These are phyloP conservation scores for Alternaria gaisen DNA, from an alignment of 2,329 filamentous ascomycete species.

Conservation along the genomic window DNA sequence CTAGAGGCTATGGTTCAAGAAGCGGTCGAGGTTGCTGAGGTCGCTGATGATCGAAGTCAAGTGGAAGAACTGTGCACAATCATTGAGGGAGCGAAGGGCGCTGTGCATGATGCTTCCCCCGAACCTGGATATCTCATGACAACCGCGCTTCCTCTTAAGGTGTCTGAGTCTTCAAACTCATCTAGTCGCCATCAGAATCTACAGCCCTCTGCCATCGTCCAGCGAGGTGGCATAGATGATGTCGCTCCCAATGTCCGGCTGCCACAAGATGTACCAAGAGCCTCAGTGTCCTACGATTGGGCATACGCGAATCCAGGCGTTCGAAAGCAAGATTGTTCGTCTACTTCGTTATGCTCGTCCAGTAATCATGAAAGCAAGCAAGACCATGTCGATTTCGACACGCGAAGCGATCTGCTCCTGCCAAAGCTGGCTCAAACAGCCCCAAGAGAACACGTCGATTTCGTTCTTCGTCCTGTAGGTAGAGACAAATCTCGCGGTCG, in stretches of 20 bases:
- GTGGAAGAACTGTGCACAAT: constrained; percentile 52
- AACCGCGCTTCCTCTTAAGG: constrained; percentile 31
- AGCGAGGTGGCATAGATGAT: constrained; percentile 1
- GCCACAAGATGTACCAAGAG: constrained; percentile 16
- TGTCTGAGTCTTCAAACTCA: constrained; percentile 18
- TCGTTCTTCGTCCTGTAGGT: constrained; percentile 38
- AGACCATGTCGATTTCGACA: constrained; percentile 25
- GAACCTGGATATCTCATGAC: constrained; percentile 34
- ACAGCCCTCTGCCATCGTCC: not conserved
- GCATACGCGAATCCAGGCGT: constrained; percentile 26
- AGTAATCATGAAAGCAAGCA: constrained; percentile 4
- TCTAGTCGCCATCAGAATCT: not conserved
- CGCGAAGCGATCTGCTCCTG: constrained; percentile 33
- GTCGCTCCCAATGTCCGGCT: constrained; percentile 11
- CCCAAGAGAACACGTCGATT: constrained; percentile 41
- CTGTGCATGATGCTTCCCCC: constrained; percentile 44
- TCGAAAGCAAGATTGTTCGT: constrained; percentile 5
- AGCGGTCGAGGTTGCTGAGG: constrained; percentile 50
- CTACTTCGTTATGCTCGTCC: constrained; percentile 21
- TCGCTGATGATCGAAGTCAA: constrained; percentile 42
- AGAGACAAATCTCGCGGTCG: constrained; percentile 39
- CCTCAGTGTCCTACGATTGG: constrained; percentile 39
- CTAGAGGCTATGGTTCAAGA: constrained; percentile 56
- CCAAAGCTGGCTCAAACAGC: constrained; percentile 29
- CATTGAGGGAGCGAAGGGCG: constrained; percentile 50